Conservation (phyloP, 164 flowering plant genomes). For the Platanus orientalis region DNA sequence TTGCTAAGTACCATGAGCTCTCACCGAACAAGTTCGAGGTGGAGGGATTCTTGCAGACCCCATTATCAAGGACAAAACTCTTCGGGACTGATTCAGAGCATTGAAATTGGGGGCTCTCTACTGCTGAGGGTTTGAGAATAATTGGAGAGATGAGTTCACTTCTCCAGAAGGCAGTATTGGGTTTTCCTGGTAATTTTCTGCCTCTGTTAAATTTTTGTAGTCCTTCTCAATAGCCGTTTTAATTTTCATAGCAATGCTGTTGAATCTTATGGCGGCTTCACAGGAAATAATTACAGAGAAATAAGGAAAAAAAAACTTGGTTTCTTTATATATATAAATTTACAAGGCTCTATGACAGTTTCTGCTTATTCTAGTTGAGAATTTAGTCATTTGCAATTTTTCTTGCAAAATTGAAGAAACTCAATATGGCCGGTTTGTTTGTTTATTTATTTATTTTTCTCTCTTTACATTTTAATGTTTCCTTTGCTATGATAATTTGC, state of each 20-base stretch:
- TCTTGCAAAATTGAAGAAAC: too few relatives aligned
- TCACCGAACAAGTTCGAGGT: conserved; percentile 68
- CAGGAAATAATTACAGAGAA: conserved; percentile 1
- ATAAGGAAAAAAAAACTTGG: background rate
- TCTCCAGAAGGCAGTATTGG: background rate
- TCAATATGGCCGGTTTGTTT: too few relatives aligned
- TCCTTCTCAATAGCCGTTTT: background rate
- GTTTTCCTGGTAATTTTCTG: background rate
- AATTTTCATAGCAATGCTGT: background rate
- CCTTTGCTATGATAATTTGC: too few relatives aligned
- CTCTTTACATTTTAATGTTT: too few relatives aligned
- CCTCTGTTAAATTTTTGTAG: background rate
- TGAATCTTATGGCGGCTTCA: conserved; percentile 3
- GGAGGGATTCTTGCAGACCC: conserved; percentile 64
- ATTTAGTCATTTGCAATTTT: too few relatives aligned
- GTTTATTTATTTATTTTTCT: too few relatives aligned
- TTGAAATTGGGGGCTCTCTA: conserved; percentile 7
- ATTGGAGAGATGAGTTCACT: conserved; percentile 12
- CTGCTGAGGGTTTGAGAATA: conserved; percentile 4
- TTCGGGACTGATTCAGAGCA: conserved; percentile 40
- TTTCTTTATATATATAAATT: background rate
- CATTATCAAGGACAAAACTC: conserved; percentile 63
- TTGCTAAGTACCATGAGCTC: conserved; percentile 62
- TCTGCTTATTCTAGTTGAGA: background rate
- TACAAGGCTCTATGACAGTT: background rate